These are phyloP conservation scores for Coccomyxa subellipsoidea DNA, from an alignment of 163 green algal genomes.

Conservation along the genomic window DNA sequence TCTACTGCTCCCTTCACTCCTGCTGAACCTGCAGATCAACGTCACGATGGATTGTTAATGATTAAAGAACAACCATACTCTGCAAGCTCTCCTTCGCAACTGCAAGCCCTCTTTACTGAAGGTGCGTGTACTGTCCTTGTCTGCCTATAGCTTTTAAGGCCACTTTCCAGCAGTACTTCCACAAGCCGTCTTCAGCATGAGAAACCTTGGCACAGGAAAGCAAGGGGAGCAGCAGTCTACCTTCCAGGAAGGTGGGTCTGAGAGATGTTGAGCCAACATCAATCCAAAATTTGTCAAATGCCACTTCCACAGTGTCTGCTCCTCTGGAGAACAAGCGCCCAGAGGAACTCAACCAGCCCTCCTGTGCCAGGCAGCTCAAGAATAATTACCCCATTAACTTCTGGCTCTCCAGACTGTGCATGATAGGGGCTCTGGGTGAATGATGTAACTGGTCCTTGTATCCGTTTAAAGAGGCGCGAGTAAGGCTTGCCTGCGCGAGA, in stretches of 20 bases:
- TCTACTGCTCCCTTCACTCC: background rate
- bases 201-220: background rate
- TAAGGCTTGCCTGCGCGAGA: constrained; percentile 10
- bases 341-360: constrained; percentile 32
- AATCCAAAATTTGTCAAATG: constrained; percentile 15
- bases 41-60: background rate
- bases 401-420: no score
- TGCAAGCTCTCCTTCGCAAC: no score
- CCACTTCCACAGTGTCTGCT: background rate
- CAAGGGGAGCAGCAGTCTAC: background rate
- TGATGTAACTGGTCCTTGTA: background rate
- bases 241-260: background rate
- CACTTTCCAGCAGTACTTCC: no score
- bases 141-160: no score
- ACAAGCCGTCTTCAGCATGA: no score
- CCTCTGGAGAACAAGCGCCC: background rate
- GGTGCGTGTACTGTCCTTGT: no score
- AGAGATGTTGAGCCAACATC: background rate
- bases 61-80: no score
- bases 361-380: background rate
- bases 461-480: background rate
- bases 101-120: no score
- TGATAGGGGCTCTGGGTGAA: background rate
- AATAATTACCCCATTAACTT: background rate
- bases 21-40: background rate